Conservation (phyloP, 192 early-diverging fungal species). For the Pilaira anomala region DNA sequence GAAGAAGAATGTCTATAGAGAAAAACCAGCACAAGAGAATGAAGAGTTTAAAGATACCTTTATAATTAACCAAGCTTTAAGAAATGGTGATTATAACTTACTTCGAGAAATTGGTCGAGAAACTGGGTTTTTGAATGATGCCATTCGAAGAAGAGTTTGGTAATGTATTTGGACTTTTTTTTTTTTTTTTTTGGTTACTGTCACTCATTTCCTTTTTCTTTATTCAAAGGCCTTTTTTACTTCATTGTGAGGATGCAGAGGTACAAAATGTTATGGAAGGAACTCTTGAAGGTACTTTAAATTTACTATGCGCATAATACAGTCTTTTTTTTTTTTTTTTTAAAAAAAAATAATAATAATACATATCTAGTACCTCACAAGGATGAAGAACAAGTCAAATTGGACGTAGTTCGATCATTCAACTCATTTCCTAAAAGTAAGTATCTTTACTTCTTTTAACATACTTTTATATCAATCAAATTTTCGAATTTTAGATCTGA, state of each 20-base stretch:
- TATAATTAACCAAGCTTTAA: constrained; percentile 44
- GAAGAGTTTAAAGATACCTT: constrained; percentile 36
- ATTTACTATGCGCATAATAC: background rate
- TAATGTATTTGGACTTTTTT: constrained; percentile 1
- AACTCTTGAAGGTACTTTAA: background rate
- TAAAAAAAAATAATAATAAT: no score
- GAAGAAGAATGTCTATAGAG: constrained; percentile 3
- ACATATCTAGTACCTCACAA: constrained; percentile 32
- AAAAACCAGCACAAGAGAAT: constrained; percentile 22
- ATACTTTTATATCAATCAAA: background rate
- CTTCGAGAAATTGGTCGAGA: constrained; percentile 28
- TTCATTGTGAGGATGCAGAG: constrained; percentile 32
- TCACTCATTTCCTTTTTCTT: background rate
- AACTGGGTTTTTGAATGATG: constrained; percentile 44
- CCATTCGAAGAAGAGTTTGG: constrained; percentile 47
- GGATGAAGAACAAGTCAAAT: constrained; percentile 46
- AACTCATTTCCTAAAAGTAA: constrained; percentile 39
- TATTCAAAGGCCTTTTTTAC: constrained; percentile 40
- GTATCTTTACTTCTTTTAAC: background rate
- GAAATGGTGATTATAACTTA: constrained; percentile 14
- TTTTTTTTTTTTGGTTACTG: background rate
- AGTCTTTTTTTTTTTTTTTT: background rate
- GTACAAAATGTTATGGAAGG: constrained; percentile 10
- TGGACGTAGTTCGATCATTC: constrained; percentile 50
- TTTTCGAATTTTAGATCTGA: constrained; percentile 13